Percentiles rank a stretch among this genome's conserved stretches.
Evolutionary conservation across 768 basidiomycete genomes (phyloP).

Genomic region (Hericium alpestre): DNA sequence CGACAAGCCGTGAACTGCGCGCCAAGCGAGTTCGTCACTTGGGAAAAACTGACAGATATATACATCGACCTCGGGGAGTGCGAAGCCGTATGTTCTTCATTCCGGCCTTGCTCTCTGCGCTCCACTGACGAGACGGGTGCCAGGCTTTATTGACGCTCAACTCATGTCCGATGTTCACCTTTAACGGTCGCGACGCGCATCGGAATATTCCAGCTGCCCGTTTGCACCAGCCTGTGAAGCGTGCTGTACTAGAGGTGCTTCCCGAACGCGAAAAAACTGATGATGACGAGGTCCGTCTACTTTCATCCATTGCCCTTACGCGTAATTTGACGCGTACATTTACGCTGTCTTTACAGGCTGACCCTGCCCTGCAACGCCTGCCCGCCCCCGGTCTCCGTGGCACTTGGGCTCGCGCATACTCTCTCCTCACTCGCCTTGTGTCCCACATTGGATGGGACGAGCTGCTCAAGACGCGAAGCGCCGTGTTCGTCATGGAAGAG

Average conservation of each 20-base stretch:
- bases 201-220: slow-evolving; percentile 69
- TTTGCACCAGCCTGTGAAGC: slow-evolving; percentile 78
- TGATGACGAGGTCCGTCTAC: slow-evolving; percentile 61
- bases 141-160: slow-evolving; percentile 84
- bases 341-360: slow-evolving; percentile 42
- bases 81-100: slow-evolving; percentile 41
- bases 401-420: slow-evolving; percentile 92
- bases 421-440: slow-evolving; percentile 82
- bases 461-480: slow-evolving; percentile 85
- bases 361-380: slow-evolving; percentile 86
- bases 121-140: not conserved
- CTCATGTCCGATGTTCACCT: slow-evolving; percentile 99
- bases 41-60: slow-evolving; percentile 94
- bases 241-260: slow-evolving; percentile 80
- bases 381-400: slow-evolving; percentile 91
- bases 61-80: slow-evolving; percentile 86
- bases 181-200: slow-evolving; percentile 91
- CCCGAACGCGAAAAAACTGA: slow-evolving; percentile 75
- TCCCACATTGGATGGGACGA: slow-evolving; percentile 98
- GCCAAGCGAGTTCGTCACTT: slow-evolving; percentile 96
- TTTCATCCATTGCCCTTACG: not conserved
- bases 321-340: not conserved
- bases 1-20: slow-evolving; percentile 96
- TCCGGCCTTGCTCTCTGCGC: not conserved
- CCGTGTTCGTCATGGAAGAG: slow-evolving; percentile 99